Evolutionary conservation across 768 basidiomycete genomes (phyloP), one percentile per base, ranked within the genome.

Genomic region (Auricularia sp.): DNA sequence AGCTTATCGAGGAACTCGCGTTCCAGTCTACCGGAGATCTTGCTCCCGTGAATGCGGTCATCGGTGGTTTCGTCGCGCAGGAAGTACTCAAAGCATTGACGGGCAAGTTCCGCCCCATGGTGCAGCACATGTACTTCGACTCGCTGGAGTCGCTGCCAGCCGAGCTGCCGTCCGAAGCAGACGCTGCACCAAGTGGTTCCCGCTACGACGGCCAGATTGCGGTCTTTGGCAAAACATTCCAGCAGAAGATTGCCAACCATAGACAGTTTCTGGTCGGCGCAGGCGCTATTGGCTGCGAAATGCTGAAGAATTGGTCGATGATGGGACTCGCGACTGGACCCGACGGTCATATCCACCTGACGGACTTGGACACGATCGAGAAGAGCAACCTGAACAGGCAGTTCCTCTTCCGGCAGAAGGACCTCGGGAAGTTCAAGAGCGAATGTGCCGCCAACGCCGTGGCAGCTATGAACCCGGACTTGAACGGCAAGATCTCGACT

Each of bases 301-400:
- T 98, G 97, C 78, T 99, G 71, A 99, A 99, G 82, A 99, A 98
- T 76, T 99, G 97, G 97, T 90, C 91, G 68, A 91, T 98, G 93
- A 96, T 98, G 83, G 97, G 97, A 66, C 78, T 99, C 58, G 95
- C 84, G 7, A 83, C 87, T 36, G 91, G 91, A 11, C 79, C 83
- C 16, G 80, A 86, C 47, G 97, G 91, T 10, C 77, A 81, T 61
- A 91, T 99, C 64, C 87, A 95, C 70, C 92, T 98, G 64, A 98
- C 97, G 5, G 97, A 99, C 75, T 76, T 99, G 70, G 97, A 99
- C 75, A 98, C 95, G 36, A 99, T 99, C 73, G 97, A 99, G 80
- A 99, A 99, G 84, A 94, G 91, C 70, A 99, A 99, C 75, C 77
- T 99, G 64, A 99, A 99, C 75, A 81, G 97, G 65, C 97, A 99